Conservation (phyloP, 2,329 filamentous ascomycete genomes). For the Shiraia sp. region DNA sequence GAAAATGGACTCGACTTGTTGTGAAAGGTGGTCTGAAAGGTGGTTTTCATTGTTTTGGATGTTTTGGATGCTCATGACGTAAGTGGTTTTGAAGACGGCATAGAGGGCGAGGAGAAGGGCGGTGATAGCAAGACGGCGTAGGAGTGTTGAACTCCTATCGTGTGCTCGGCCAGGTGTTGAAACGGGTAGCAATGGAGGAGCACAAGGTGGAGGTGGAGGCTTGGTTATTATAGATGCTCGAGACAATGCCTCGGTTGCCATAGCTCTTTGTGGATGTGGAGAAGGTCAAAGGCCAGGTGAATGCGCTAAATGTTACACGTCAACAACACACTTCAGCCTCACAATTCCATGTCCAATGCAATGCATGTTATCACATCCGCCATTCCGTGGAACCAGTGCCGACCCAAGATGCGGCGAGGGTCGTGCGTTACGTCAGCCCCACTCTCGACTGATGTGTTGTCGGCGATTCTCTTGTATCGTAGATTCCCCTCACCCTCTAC, state of each 20-base stretch:
- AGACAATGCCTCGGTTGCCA: slow-evolving; percentile 14
- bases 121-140: slow-evolving; percentile 11
- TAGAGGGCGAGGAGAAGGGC: slow-evolving; percentile 11
- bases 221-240: slow-evolving; percentile 12
- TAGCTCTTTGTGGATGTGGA: slow-evolving; percentile 20
- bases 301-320: slow-evolving; percentile 11
- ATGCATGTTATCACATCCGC: not conserved
- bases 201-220: slow-evolving; percentile 3
- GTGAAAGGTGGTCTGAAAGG: too few relatives aligned
- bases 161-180: slow-evolving; percentile 15
- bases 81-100: slow-evolving; percentile 3
- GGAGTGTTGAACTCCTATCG: slow-evolving; percentile 27
- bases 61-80: slow-evolving; percentile 11
- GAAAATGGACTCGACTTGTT: slow-evolving; percentile 32
- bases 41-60: slow-evolving; percentile 9
- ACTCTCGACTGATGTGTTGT: slow-evolving; percentile 3
- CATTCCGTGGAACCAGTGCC: too few relatives aligned
- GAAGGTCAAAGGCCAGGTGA: slow-evolving; percentile 1
- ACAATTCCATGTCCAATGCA: slow-evolving; percentile 2
- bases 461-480: not conserved
- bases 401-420: not conserved
- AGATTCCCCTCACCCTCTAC: not conserved
- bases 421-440: slow-evolving; percentile 6
- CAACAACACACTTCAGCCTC: slow-evolving; percentile 12
- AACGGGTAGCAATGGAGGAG: slow-evolving; percentile 7